Evolutionary conservation across 768 basidiomycete genomes (phyloP), one percentile per base, ranked within the genome.

Genomic region (Russula foetens): DNA sequence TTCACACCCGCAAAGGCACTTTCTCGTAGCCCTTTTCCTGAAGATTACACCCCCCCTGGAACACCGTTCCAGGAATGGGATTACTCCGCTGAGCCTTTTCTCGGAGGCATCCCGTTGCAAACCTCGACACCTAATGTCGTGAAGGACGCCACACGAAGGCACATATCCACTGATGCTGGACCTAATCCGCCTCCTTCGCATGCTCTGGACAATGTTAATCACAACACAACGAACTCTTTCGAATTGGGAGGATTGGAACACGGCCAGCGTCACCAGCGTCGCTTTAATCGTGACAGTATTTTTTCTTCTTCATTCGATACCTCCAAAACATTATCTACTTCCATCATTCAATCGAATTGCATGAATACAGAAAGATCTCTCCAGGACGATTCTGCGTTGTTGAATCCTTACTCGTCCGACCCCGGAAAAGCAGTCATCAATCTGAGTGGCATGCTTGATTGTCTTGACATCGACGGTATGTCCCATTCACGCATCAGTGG

Each of bases 1-100:
- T 66, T 74, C 9, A 61, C 67, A 29, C 67, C 70, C 9, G 60
- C 73, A 2, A 70, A 70, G 56, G 69, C 64, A 9, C 63, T 71
- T 5, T 60, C 67, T 58, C 68, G 64, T 7, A 58, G 63, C 39
- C 55, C 70, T 11, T 56, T 62, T 35, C 48, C 57, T n/a, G 65
- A 58, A 24, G 63, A 66, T 43, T 62, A 57, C 26, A 26, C 65
- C 7, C 65, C 65, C 0, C 58, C 65, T 12, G 59, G 58, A 39
- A 66, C 65, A 6, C 65, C 65, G 7, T 57, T 65, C 38, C 59
- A 35, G 2, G 63, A 55, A 31, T 64, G 52, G 63, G 49, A 57
- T 14, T 52, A 6, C 44, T 38, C 55, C 21, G 43, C 59, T 28
- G 55, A 55, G 26, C 12, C 63, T 8, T 60, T 66, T 52, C 53